Evolutionary conservation across 768 basidiomycete genomes (phyloP), one percentile per base, ranked within the genome.

Genomic region (Rhizopogon roseolus): DNA sequence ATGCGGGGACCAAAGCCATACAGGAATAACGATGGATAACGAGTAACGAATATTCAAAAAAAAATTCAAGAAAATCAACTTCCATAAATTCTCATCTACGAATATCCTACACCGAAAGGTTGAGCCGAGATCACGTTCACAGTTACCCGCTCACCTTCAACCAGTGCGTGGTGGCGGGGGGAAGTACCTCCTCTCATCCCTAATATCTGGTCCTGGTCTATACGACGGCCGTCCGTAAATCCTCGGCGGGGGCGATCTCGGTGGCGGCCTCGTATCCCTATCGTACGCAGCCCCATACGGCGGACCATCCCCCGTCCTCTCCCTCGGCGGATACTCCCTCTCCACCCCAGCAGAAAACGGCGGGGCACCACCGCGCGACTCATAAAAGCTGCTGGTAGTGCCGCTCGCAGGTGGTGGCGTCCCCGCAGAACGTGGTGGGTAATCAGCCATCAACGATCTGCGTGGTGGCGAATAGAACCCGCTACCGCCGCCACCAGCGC

Each of bases 161-260:
- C 46, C 16, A 16, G 46, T 36, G 22, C 46, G 39, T 1, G 67
- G 65, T 10, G 62, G 67, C 0, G 62, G 69, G 27, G 70, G 70
- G n/a, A 62, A 56, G 49, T 74, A 75, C 61, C 74, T 58, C 41
- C 71, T 57, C 44, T 74, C 73, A 54, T 72, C 74, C 52, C 73
- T 65, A 6, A 63, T 37, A 53, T 71, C 22, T 22, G 22, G 22
- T 22, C 22, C 65, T 49, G 57, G 45, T 61, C 49, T 28, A 57
- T 57, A 50, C 28, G 44, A 1, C 13, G 54, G 42, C 10, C 63
- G 51, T 11, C 49, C 64, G 40, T 65, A 63, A 4, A 48, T 48
- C 9, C 46, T 48, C 34, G 60, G 57, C 29, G 57, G 60, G 2
- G 62, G 57, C 2, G 64, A 54, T 41, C 60, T 6, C 48, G 71